Evolutionary conservation across 768 basidiomycete species (phyloP).

Genomic region (Russula olivacea): DNA sequence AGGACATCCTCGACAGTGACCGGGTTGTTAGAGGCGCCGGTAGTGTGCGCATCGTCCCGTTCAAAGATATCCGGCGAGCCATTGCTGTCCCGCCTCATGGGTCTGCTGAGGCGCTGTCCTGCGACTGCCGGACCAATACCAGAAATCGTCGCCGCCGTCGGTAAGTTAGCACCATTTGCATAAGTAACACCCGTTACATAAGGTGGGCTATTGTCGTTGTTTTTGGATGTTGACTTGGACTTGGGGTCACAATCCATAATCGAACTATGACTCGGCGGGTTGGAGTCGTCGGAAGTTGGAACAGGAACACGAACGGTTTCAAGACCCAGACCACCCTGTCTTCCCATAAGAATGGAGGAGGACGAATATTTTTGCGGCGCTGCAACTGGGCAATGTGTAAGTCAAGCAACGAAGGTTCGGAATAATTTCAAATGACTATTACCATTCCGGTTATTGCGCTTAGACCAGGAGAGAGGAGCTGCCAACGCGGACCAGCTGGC

Average conservation of each 20-base stretch:
- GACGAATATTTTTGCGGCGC: background rate
- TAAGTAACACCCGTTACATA: too few relatives aligned
- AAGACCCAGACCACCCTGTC: background rate
- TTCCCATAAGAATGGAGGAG: background rate
- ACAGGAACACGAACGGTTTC: too few relatives aligned
- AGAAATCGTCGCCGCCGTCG: background rate
- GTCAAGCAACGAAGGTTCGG: background rate
- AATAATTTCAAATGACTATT: background rate
- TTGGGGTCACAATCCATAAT: too few relatives aligned
- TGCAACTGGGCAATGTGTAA: background rate
- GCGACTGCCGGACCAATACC: too few relatives aligned
- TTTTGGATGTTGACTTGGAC: too few relatives aligned
- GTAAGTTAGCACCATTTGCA: too few relatives aligned
- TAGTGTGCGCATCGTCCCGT: background rate
- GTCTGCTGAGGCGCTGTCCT: background rate
- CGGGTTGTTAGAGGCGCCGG: background rate
- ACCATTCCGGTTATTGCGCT: background rate
- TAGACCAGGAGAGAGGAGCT: background rate
- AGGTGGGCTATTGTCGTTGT: too few relatives aligned
- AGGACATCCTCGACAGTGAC: background rate
- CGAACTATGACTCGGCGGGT: too few relatives aligned
- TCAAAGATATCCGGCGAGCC: background rate
- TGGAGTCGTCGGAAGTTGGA: too few relatives aligned
- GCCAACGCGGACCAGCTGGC: background rate
- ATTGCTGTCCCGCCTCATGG: background rate